Evolutionary conservation across 1,139 yeast genomes (phyloP), one percentile per base, ranked within the genome.

Genomic region (Taphrina pruni): DNA sequence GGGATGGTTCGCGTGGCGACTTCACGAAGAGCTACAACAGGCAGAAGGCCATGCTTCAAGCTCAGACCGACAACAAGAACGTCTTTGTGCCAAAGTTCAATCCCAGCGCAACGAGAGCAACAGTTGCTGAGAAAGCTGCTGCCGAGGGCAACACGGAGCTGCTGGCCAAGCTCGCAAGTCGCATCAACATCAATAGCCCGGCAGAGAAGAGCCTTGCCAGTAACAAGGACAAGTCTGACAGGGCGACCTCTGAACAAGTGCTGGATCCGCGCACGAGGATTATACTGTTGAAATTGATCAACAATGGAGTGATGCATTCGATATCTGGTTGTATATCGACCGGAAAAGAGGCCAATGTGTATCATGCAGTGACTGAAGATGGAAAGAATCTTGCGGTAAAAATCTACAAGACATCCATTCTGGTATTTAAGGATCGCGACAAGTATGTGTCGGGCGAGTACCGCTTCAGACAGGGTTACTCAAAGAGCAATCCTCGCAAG

Each of bases 341-440:
- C 0, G 99, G 99, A 55, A 95, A 95, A 78, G 99, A 95, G 78
- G 99, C 99, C 36, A 95, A 95, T 77, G 98, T 95, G 2, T 95
- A 95, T 77, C 97, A 93, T 77, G 98, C 97, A 0, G 86, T 86
- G 73, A 88, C 90, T 70, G 95, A 89, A 71, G 84, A 82, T 46
- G 84, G 78, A 14, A 76, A 75, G 72, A 80, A 75, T 69, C 75
- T 85, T 79, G 99, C 99, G 0, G 90, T 95, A 67, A 95, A 95
- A 77, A 93, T 95, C 70, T 95, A 91, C 80, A 95, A 95, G 79
- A 95, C 99, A 0, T 92, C 98, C 0, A 95, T 95, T 73, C 80
- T 95, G 73, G 97, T 94, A 20, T 95, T 95, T 79, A 95, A 93
- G 77, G 99, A 95, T 77, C 83, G 99, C 72, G 98, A 95, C 76